Conservation (phyloP, 2,329 filamentous ascomycete species). For the Monosporascus ibericus region DNA sequence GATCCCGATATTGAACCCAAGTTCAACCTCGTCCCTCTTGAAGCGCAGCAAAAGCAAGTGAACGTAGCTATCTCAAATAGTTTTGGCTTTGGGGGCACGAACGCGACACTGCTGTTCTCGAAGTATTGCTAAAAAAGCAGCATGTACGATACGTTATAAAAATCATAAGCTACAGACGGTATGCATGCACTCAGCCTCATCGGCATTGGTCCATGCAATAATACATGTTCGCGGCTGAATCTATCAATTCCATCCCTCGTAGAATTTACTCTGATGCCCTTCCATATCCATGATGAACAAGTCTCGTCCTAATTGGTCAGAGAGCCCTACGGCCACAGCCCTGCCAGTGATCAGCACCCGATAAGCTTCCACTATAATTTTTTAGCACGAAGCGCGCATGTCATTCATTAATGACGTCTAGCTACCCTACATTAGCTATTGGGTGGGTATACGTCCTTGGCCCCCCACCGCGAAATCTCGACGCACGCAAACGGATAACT, state of each 20-base stretch:
- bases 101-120: conserved; percentile 79
- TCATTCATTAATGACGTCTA: conserved; percentile 20
- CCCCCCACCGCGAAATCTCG: not conserved
- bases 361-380: conserved; percentile 3
- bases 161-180: no score
- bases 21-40: conserved; percentile 79
- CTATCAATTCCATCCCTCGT: no score
- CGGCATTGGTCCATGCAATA: conserved; percentile 20
- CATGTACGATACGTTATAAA: not conserved
- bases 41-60: conserved; percentile 64
- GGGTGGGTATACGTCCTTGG: not conserved
- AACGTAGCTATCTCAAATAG: conserved; percentile 83
- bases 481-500: not conserved
- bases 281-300: no score
- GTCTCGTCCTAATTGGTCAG: no score
- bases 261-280: no score
- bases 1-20: conserved; percentile 59
- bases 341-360: not conserved
- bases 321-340: not conserved
- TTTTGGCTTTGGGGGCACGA: conserved; percentile 96
- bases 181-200: no score
- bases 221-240: no score
- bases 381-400: conserved; percentile 2
- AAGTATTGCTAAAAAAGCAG: not conserved
- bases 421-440: not conserved